phyloP scores from a whole-genome alignment of 495 filamentous ascomycete genomes.

The Aspergillus diversus region DNA sequence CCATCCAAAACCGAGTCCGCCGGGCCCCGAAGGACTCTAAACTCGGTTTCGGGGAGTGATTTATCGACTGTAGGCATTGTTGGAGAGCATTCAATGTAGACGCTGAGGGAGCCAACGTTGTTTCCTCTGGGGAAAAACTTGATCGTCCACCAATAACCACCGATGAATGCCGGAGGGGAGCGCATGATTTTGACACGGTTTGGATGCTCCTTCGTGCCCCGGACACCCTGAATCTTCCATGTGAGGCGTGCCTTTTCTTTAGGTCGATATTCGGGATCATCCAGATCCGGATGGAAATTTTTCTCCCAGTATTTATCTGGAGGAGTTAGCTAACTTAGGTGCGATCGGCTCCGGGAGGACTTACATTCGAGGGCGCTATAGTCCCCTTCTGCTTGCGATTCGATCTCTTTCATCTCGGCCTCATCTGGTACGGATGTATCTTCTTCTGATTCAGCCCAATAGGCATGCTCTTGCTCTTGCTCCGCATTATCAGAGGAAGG shows the following conservation, averaged over 20 bases:
- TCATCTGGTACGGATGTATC: conserved; percentile 62
- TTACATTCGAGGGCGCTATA: conserved; percentile 59
- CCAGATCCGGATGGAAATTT: conserved; percentile 58
- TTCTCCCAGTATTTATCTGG: conserved; percentile 63
- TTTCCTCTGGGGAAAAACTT: conserved; percentile 72
- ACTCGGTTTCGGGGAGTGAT: conserved; percentile 42
- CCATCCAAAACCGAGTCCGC: conserved; percentile 36
- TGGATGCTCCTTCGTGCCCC: conserved; percentile 63
- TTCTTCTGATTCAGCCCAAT: conserved; percentile 56
- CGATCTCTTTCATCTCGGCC: conserved; percentile 63
- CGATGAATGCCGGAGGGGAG: conserved; percentile 60
- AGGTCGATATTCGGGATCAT: conserved; percentile 62
- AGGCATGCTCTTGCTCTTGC: conserved; percentile 51
- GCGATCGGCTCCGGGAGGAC: conserved; percentile 22
- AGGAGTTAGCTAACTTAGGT: conserved; percentile 22
- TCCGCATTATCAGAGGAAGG: conserved; percentile 6
- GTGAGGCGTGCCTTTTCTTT: conserved; percentile 57
- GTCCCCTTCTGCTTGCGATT: conserved; percentile 47
- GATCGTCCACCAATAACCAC: conserved; percentile 69
- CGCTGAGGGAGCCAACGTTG: conserved; percentile 61
- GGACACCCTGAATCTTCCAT: conserved; percentile 62
- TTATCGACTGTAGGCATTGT: conserved; percentile 46
- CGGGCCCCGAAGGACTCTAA: conserved; percentile 40
- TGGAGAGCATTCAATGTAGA: conserved; percentile 65
- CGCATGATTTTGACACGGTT: conserved; percentile 63